A percentile compares a stretch with the other conserved stretches of the same genome.
Evolutionary conservation across 495 filamentous ascomycete genomes (phyloP).

Genomic region (Recurvomyces mirabilis): DNA sequence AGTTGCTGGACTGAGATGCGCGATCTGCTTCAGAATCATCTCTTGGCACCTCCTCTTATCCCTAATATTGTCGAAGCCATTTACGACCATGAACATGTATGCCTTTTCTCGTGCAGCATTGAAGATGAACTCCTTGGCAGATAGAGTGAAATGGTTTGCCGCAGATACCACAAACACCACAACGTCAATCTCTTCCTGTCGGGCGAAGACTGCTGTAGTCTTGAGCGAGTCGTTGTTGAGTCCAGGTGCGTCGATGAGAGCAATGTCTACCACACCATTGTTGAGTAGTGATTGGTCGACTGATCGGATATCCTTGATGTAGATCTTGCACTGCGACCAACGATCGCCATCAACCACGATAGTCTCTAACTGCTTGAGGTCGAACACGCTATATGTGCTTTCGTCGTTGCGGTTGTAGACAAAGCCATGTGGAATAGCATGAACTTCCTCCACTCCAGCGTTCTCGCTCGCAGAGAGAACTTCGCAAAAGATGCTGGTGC

Average conservation of each 20-base stretch:
- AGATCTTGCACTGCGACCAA: slow-evolving; percentile 93
- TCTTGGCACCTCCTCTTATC: slow-evolving; percentile 81
- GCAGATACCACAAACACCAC: slow-evolving; percentile 97
- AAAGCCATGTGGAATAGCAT: slow-evolving; percentile 60
- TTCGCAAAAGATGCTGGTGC: slow-evolving; percentile 97
- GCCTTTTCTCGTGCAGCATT: slow-evolving; percentile 93
- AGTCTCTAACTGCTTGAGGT: slow-evolving; percentile 65
- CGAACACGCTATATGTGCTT: slow-evolving; percentile 79
- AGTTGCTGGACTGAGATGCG: slow-evolving; percentile 72
- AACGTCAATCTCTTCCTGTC: slow-evolving; percentile 97
- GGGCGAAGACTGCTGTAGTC: slow-evolving; percentile 90
- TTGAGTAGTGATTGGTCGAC: slow-evolving; percentile 92
- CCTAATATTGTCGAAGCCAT: slow-evolving; percentile 86
- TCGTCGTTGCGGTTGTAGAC: slow-evolving; percentile 83
- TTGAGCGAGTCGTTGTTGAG: slow-evolving; percentile 92
- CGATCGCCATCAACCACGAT: slow-evolving; percentile 77
- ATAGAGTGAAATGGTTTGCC: slow-evolving; percentile 92
- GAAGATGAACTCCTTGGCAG: slow-evolving; percentile 92
- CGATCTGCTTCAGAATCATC: slow-evolving; percentile 84
- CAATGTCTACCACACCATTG: slow-evolving; percentile 96
- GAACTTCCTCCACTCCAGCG: slow-evolving; percentile 81
- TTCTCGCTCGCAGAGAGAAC: slow-evolving; percentile 89
- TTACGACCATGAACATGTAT: slow-evolving; percentile 98
- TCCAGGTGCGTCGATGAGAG: slow-evolving; percentile 90
- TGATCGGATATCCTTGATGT: slow-evolving; percentile 79